These are phyloP conservation scores for Maudiozyma barnettii DNA, from an alignment of 805 yeast genomes.

Conservation along the genomic window DNA sequence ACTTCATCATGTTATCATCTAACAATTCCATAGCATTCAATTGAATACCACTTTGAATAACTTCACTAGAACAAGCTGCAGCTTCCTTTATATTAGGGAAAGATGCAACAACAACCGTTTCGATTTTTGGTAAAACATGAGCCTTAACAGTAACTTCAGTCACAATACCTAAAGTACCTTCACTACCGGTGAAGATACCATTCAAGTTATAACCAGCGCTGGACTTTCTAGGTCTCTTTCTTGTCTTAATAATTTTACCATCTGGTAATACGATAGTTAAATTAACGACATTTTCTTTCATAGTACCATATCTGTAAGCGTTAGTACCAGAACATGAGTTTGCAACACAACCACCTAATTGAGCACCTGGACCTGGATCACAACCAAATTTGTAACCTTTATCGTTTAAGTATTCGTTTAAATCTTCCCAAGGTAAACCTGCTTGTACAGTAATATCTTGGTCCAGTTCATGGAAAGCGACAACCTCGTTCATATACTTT, in stretches of 20 bases:
- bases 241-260: slow-evolving; percentile 68
- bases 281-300: slow-evolving; percentile 61
- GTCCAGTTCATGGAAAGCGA: slow-evolving; percentile 51
- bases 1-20: slow-evolving; percentile 63
- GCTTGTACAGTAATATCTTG: slow-evolving; percentile 68
- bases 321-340: slow-evolving; percentile 76
- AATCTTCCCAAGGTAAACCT: slow-evolving; percentile 71
- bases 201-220: slow-evolving; percentile 75
- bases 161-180: slow-evolving; percentile 71
- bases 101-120: slow-evolving; percentile 58
- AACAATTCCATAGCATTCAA: slow-evolving; percentile 69
- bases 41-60: slow-evolving; percentile 53
- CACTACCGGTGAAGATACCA: slow-evolving; percentile 66
- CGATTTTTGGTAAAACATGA: slow-evolving; percentile 54
- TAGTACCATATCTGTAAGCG: slow-evolving; percentile 71
- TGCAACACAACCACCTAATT: slow-evolving; percentile 70
- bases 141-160: slow-evolving; percentile 69
- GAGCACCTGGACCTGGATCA: slow-evolving; percentile 75
- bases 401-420: slow-evolving; percentile 42
- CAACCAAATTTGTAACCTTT: slow-evolving; percentile 58
- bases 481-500: slow-evolving; percentile 44
- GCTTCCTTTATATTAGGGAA: slow-evolving; percentile 65
- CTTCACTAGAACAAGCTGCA: slow-evolving; percentile 53
- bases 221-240: slow-evolving; percentile 66
- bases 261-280: slow-evolving; percentile 72